Evolutionary conservation across 257 asterid genomes (phyloP).

Genomic region (Haberlea rhodopensis): DNA sequence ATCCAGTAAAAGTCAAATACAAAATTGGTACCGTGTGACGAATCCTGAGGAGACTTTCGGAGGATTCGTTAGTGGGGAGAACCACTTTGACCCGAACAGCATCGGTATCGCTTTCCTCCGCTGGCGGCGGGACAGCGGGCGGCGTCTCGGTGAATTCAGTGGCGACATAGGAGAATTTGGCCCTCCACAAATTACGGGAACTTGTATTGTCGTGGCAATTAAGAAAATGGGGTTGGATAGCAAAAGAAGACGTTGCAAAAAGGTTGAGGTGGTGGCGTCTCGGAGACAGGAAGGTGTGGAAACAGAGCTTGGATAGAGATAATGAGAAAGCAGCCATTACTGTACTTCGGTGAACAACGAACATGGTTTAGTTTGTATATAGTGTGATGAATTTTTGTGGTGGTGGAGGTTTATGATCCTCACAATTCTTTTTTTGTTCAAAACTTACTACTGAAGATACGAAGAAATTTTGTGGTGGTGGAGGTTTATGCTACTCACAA

Average conservation of each 20-base stretch:
- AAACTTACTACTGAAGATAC: too few relatives aligned
- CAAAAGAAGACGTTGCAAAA: slow-evolving; percentile 17
- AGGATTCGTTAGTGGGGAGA: slow-evolving; percentile 86
- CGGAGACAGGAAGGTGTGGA: slow-evolving; percentile 33
- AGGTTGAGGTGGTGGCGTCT: slow-evolving; percentile 26
- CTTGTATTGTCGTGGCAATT: slow-evolving; percentile 10
- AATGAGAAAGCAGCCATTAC: slow-evolving; percentile 39
- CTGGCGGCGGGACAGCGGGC: slow-evolving; percentile 33
- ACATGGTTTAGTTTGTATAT: slow-evolving; percentile 4
- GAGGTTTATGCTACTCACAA: too few relatives aligned
- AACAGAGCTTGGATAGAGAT: slow-evolving; percentile 35
- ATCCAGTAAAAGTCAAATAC: not conserved
- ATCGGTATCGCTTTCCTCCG: slow-evolving; percentile 19
- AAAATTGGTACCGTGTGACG: slow-evolving; percentile 73
- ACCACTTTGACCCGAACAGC: slow-evolving; percentile 35
- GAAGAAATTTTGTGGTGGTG: too few relatives aligned
- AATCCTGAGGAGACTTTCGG: slow-evolving; percentile 66
- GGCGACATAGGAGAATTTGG: slow-evolving; percentile 55
- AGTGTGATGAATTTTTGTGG: slow-evolving; percentile 13
- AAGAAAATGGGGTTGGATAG: slow-evolving; percentile 6
- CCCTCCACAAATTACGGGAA: slow-evolving; percentile 10
- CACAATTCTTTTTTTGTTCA: too few relatives aligned
- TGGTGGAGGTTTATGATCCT: slow-evolving; percentile 19
- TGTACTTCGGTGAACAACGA: slow-evolving; percentile 14
- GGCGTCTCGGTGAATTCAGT: slow-evolving; percentile 48